phyloP scores from a whole-genome alignment of 108 stramenopile species.

The Cylindrotheca fusiformis region DNA sequence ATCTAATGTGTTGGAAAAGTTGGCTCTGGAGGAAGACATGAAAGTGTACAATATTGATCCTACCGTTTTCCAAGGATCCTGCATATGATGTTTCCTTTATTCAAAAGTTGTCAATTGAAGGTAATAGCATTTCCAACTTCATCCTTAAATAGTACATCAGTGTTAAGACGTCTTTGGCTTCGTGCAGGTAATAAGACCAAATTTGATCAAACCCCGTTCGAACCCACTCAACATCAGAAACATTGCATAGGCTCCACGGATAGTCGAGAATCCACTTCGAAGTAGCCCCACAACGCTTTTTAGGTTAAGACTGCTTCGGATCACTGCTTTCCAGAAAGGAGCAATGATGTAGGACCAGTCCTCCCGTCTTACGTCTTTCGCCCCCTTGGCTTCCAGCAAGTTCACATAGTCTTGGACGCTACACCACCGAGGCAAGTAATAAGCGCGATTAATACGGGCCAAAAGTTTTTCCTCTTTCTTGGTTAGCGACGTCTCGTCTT shows the following conservation, averaged over 20 bases:
- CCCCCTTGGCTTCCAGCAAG: constrained; percentile 67
- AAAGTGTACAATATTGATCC: constrained; percentile 34
- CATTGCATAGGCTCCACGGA: constrained; percentile 89
- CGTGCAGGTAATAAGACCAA: constrained; percentile 84
- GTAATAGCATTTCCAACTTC: not conserved
- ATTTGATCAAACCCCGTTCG: constrained; percentile 84
- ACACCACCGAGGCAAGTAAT: constrained; percentile 92
- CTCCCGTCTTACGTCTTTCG: constrained; percentile 59
- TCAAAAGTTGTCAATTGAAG: not conserved
- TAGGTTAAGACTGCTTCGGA: constrained; percentile 73
- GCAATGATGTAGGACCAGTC: constrained; percentile 93
- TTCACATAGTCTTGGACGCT: constrained; percentile 76
- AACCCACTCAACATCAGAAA: constrained; percentile 82
- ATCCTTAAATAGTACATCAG: no score
- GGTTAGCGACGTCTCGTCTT: constrained; percentile 66
- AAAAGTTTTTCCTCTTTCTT: constrained; percentile 75
- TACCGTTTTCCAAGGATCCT: constrained; percentile 28
- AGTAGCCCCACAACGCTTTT: constrained; percentile 68
- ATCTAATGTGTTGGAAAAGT: constrained; percentile 18
- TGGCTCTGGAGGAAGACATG: constrained; percentile 39
- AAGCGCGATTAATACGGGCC: constrained; percentile 84
- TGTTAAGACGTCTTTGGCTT: no score
- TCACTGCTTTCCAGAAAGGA: constrained; percentile 96
- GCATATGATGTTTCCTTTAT: constrained; percentile 24
- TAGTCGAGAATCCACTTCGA: constrained; percentile 74